These are phyloP conservation scores for Dactylonectria estremocensis DNA, from an alignment of 2,329 filamentous ascomycete genomes.

Conservation along the genomic window DNA sequence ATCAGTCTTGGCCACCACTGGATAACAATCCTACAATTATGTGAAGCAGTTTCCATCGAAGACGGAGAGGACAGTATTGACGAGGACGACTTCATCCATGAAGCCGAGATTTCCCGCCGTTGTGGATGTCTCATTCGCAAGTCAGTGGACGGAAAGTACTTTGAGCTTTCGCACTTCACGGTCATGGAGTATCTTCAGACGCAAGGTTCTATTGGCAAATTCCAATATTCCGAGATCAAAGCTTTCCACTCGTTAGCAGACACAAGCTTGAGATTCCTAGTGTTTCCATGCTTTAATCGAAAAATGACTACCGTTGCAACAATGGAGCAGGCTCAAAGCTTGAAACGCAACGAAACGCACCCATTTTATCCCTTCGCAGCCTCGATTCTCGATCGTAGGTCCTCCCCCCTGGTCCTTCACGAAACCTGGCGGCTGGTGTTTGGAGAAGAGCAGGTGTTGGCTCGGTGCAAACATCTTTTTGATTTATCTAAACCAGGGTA, in stretches of 20 bases:
- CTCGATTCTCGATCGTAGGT: neutral
- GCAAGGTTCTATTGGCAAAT: neutral
- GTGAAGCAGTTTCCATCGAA: slow-evolving; percentile 29
- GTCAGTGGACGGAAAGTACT: slow-evolving; percentile 10
- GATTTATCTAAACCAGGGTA: neutral
- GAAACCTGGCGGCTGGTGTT: neutral
- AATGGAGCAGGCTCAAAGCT: neutral
- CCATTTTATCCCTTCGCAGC: neutral
- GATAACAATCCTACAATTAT: slow-evolving; percentile 8
- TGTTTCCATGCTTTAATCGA: slow-evolving; percentile 15
- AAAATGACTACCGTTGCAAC: neutral
- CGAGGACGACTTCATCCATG: slow-evolving; percentile 14
- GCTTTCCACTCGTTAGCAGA: neutral
- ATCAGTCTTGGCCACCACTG: neutral
- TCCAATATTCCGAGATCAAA: neutral
- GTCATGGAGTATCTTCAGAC: slow-evolving; percentile 29
- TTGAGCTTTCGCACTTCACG: slow-evolving; percentile 33
- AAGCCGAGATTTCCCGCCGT: neutral
- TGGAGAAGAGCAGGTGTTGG: neutral
- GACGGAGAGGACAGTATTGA: neutral
- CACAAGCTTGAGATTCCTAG: neutral
- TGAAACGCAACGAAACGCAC: neutral
- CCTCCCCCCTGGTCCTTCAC: neutral
- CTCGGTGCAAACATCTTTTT: neutral
- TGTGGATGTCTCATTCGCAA: slow-evolving; percentile 26